Base-by-base conservation (phyloP, 2,329 filamentous ascomycete genomes). In the Annulohypoxylon truncatum region DNA sequence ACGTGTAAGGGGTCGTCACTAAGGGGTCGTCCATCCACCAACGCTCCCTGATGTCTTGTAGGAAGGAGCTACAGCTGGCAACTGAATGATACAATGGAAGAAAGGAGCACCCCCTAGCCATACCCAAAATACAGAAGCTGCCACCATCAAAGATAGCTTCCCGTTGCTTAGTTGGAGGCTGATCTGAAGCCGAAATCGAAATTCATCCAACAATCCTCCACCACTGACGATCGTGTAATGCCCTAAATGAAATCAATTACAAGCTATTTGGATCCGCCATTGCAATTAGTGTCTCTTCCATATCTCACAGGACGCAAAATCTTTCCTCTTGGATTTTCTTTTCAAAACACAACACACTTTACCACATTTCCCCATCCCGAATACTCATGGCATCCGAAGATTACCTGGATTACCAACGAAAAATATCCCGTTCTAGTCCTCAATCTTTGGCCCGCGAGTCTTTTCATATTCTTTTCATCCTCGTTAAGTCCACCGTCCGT, bases 371-470 rank as follows among this genome's bases (percentile, higher is more conserved):
- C 13, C 24, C 3, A 10, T 10, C 42, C n/a, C 18, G 13, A 51
- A 24, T 40, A 64, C 47, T 53, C 20, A 61, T 67, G 61, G 54
- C 35, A 66, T 7, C 35, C n/a, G 13, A 53, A 33, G 3, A 42
- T 24, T 35, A 35, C 4, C 31, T 38, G 13, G 44, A 18, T 38
- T 31, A 33, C 4, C 18, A 40, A 24, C 31, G 61, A 1, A 24
- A 24, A 22, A 6, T 12, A 68, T 48, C 29, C 10, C 29, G 15
- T 48, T n/a, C 10, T 6, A 48, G 6, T 50, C 13, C 15, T 35
- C 18, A 15, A 29, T 13, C 5, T n/a, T 42, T 59, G 3, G 10
- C 38, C 12, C n/a, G 6, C 24, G 40, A 62, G 28, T 65, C 53
- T 12, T 12, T 33, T 38, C 3, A 7, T 26, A 48, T 64, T n/a